These are phyloP conservation scores for Phytopythium boreale DNA, from an alignment of 352 stramenopile species.

Conservation along the genomic window DNA sequence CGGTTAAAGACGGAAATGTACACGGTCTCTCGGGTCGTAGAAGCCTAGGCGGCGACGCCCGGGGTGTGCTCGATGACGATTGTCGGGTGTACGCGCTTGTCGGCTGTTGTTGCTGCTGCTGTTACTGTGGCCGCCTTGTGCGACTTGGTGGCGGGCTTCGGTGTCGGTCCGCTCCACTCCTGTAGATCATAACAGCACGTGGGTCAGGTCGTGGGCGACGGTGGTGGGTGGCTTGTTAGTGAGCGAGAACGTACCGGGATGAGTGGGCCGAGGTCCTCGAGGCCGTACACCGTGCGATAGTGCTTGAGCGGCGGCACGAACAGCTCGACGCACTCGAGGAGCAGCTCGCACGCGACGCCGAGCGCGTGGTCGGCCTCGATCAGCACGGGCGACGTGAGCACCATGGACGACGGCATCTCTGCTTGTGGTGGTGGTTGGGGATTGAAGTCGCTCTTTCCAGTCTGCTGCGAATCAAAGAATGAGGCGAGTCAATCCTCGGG, in stretches of 20 bases:
- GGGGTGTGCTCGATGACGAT: constrained; percentile 3
- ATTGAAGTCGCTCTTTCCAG: neutral
- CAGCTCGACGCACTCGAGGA: constrained; percentile 7
- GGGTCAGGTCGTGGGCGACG: neutral
- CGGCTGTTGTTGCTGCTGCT: neutral
- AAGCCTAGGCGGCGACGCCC: constrained; percentile 4
- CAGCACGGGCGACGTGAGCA: constrained; percentile 1
- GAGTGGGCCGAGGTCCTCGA: constrained; percentile 9
- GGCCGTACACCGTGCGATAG: constrained; percentile 1
- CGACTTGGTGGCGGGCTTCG: neutral
- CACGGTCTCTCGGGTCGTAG: neutral
- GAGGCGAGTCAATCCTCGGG: neutral
- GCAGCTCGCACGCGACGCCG: constrained; percentile 1
- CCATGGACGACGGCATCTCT: neutral
- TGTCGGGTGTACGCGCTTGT: constrained; percentile 3
- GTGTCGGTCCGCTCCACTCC: constrained; percentile 4
- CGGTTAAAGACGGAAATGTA: neutral
- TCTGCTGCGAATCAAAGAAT: constrained; percentile 5
- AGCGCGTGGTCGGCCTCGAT: constrained; percentile 4
- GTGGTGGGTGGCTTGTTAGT: neutral
- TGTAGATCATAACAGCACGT: neutral
- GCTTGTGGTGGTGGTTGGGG: neutral
- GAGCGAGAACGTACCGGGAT: constrained; percentile 1
- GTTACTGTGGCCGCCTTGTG: neutral
- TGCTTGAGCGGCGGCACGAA: constrained; percentile 6